Percentiles rank a stretch among this genome's conserved stretches.
These are phyloP conservation scores for Plasmodium ovale DNA, from an alignment of 169 alveolate genomes.

Conservation along the genomic window DNA sequence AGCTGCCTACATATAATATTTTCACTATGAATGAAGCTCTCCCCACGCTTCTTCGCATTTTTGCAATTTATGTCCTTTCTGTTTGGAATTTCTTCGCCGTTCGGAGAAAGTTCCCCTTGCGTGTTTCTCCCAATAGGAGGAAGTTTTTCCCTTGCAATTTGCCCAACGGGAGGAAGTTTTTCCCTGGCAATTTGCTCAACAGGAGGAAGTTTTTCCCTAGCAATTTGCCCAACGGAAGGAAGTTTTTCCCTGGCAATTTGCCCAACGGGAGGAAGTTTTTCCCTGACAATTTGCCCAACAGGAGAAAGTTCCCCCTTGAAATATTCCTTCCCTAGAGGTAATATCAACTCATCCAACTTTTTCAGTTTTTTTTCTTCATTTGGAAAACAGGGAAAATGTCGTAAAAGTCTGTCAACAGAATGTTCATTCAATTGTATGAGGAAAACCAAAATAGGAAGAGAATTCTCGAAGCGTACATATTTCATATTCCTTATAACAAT, in stretches of 20 bases:
- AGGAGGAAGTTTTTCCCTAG: neutral
- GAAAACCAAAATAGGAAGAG: conserved; percentile 17
- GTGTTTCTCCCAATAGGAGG: too few relatives aligned
- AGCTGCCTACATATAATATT: conserved; percentile 25
- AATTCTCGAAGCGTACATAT: conserved; percentile 31
- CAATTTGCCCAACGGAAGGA: too few relatives aligned
- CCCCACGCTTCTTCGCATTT: neutral
- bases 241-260: too few relatives aligned
- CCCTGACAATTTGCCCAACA: neutral
- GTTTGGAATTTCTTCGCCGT: neutral
- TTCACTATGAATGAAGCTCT: conserved; percentile 16
- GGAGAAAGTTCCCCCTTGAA: neutral
- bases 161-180: too few relatives aligned
- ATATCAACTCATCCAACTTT: conserved; percentile 22
- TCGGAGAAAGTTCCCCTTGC: neutral
- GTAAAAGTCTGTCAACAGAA: neutral
- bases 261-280: too few relatives aligned
- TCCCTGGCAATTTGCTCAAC: neutral
- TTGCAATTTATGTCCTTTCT: neutral
- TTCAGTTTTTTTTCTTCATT: conserved; percentile 35
- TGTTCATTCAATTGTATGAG: conserved; percentile 7
- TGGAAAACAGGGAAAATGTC: conserved; percentile 33
- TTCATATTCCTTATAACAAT: conserved; percentile 17
- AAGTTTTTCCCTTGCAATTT: too few relatives aligned
- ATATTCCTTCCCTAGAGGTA: conserved; percentile 11